Conservation (phyloP, 352 stramenopile genomes). For the Pythium guiyangense region DNA sequence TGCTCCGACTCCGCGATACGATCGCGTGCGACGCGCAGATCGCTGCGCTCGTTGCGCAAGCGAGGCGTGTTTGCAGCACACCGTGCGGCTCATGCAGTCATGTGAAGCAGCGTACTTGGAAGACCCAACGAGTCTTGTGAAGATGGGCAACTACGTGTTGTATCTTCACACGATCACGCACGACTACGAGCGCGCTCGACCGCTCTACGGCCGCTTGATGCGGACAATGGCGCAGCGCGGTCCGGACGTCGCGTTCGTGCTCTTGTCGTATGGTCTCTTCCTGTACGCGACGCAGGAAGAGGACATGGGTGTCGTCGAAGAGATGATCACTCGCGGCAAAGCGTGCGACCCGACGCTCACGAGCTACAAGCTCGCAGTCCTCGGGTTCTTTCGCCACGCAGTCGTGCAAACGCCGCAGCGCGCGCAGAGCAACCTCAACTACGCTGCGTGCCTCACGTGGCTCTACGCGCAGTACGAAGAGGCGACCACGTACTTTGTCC, state of each 20-base stretch:
- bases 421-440: constrained; percentile 73
- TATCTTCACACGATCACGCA: constrained; percentile 72
- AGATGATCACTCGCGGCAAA: constrained; percentile 63
- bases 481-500: constrained; percentile 58
- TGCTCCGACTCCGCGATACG: constrained; percentile 68
- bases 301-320: constrained; percentile 51
- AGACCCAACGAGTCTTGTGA: constrained; percentile 66
- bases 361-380: constrained; percentile 75
- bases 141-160: constrained; percentile 82
- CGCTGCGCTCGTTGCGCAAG: constrained; percentile 27
- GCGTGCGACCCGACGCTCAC: constrained; percentile 40
- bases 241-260: constrained; percentile 73
- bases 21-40: constrained; percentile 61
- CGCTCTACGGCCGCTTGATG: constrained; percentile 61
- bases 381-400: constrained; percentile 76
- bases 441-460: constrained; percentile 70
- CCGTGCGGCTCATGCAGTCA: constrained; percentile 63
- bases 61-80: constrained; percentile 45
- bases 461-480: constrained; percentile 63
- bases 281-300: constrained; percentile 70
- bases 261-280: constrained; percentile 75
- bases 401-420: constrained; percentile 58
- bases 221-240: constrained; percentile 71
- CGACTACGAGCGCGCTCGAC: constrained; percentile 74
- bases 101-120: constrained; percentile 72